Conservation (phyloP, 1,284 basidiomycete species). For the Rugosomyces carneus region DNA sequence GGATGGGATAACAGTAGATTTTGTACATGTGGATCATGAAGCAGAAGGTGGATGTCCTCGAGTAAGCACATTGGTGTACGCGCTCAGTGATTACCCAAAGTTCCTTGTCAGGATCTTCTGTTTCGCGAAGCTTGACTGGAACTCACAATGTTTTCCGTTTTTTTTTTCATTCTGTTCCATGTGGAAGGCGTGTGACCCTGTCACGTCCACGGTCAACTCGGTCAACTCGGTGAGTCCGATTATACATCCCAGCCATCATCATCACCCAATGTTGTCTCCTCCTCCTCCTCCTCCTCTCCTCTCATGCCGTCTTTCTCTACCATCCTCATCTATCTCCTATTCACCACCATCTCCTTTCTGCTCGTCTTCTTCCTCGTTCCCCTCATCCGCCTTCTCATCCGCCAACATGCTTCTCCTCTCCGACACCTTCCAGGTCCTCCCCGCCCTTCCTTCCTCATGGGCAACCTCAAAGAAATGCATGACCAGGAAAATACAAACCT, state of each 20-base stretch:
- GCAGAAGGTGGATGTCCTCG: constrained; percentile 1
- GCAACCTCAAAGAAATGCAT: constrained; percentile 43
- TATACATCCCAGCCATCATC: neutral
- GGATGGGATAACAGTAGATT: constrained; percentile 15
- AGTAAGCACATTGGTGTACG: neutral
- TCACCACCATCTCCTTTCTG: constrained; percentile 17
- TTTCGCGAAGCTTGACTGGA: too few species aligned
- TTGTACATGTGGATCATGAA: constrained; percentile 2
- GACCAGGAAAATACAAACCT: constrained; percentile 33
- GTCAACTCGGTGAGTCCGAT: neutral
- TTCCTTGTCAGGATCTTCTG: too few species aligned
- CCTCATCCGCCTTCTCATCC: constrained; percentile 18
- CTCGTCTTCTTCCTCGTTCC: neutral
- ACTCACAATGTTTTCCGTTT: too few species aligned
- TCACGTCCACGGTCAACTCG: neutral
- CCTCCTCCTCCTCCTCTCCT: neutral
- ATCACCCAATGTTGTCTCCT: neutral
- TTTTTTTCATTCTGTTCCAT: too few species aligned
- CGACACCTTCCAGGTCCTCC: constrained; percentile 33
- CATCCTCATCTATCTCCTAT: constrained; percentile 17
- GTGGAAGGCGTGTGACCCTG: too few species aligned
- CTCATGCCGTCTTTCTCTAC: constrained; percentile 15
- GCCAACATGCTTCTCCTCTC: constrained; percentile 34
- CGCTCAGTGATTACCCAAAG: too few species aligned
- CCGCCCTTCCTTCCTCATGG: constrained; percentile 43